A percentile compares a stretch with the other conserved stretches of the same genome.
These are phyloP conservation scores for Trichoderma reesei DNA, from an alignment of 495 filamentous ascomycete genomes.

Conservation along the genomic window DNA sequence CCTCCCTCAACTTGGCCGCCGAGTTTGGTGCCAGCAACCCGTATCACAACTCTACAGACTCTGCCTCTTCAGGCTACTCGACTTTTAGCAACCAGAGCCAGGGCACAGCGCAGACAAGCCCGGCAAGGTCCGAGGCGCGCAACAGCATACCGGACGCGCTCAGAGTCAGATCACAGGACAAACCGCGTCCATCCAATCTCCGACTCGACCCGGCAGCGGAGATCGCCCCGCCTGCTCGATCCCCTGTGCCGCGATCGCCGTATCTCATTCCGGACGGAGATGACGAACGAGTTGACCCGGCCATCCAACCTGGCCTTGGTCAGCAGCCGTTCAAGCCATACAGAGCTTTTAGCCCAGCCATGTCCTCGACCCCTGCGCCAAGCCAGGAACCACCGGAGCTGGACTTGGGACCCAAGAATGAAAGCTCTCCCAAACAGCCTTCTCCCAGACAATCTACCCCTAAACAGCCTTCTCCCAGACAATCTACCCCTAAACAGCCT, in stretches of 20 bases:
- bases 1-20: conserved; percentile 36
- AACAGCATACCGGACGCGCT: conserved; percentile 30
- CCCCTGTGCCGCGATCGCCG: neutral
- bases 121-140: conserved; percentile 34
- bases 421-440: conserved; percentile 3
- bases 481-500: neutral
- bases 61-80: conserved; percentile 60
- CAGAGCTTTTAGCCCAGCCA: neutral
- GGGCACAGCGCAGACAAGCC: conserved; percentile 64
- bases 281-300: conserved; percentile 17
- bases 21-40: conserved; percentile 45
- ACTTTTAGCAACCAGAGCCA: conserved; percentile 52
- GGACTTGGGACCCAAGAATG: neutral
- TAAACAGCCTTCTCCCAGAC: neutral
- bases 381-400: neutral
- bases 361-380: neutral
- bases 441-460: neutral
- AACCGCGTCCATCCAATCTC: conserved; percentile 12
- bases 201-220: conserved; percentile 25
- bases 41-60: conserved; percentile 56
- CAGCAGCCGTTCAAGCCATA: neutral
- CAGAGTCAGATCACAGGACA: conserved; percentile 37
- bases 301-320: conserved; percentile 18
- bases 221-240: conserved; percentile 1
- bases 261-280: conserved; percentile 9